Percentiles rank a stretch among this genome's conserved stretches.
phyloP scores from a whole-genome alignment of 345 rosid species.

The Microcos paniculata region DNA sequence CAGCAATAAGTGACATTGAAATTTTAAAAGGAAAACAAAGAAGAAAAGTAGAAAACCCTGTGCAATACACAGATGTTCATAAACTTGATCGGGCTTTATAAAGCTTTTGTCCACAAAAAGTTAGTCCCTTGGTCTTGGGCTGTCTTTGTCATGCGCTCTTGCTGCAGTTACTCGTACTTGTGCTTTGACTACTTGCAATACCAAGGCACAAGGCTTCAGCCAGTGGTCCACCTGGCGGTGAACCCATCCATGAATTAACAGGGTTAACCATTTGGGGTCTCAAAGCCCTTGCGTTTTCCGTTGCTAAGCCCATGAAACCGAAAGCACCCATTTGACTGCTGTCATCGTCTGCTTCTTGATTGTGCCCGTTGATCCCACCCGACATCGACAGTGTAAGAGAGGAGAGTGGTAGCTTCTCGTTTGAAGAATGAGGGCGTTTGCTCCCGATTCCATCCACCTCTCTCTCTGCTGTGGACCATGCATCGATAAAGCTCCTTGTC shows the following conservation, averaged over 20 bases:
- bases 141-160: constrained; percentile 2
- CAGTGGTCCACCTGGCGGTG: constrained; percentile 46
- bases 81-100: not conserved
- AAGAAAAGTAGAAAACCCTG: not conserved
- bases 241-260: constrained; percentile 37
- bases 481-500: constrained; percentile 67
- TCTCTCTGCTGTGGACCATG: constrained; percentile 37
- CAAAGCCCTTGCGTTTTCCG: not conserved
- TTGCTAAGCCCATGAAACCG: not conserved
- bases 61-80: not conserved
- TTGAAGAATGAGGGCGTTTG: constrained; percentile 24
- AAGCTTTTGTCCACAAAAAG: not conserved
- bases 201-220: constrained; percentile 52
- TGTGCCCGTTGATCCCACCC: constrained; percentile 32
- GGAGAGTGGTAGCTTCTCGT: constrained; percentile 34
- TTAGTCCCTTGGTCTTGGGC: constrained; percentile 5
- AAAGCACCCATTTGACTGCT: constrained; percentile 30
- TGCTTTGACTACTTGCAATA: constrained; percentile 27
- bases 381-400: constrained; percentile 66
- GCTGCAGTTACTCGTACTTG: constrained; percentile 21
- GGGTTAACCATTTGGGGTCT: constrained; percentile 30
- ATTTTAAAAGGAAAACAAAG: not conserved
- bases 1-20: not conserved
- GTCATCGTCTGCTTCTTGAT: constrained; percentile 27
- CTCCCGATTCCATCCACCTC: constrained; percentile 28